A percentile compares a stretch with the other conserved stretches of the same genome.
phyloP scores from a whole-genome alignment of 2,329 filamentous ascomycete genomes.

The Neophaeococcomyces mojaviensis region DNA sequence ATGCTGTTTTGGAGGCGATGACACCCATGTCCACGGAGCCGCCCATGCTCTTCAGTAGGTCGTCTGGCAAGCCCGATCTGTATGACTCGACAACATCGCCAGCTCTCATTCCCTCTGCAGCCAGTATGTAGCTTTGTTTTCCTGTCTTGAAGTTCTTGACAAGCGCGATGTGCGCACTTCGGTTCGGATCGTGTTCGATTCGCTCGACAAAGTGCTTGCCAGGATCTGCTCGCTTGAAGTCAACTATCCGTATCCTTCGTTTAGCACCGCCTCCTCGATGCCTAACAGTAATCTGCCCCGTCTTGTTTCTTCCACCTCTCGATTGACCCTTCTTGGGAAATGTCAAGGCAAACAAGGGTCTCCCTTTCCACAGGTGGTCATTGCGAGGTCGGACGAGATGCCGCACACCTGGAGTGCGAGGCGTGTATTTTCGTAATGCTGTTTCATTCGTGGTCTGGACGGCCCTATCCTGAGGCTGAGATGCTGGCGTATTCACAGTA shows the following conservation, averaged over 20 bases:
- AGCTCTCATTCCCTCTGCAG: conserved; percentile 86
- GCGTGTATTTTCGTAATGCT: conserved; percentile 77
- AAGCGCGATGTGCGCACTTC: conserved; percentile 87
- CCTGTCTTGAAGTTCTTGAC: conserved; percentile 66
- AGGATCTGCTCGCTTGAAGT: conserved; percentile 71
- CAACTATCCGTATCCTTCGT: conserved; percentile 81
- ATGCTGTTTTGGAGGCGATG: conserved; percentile 85
- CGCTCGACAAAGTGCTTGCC: conserved; percentile 85
- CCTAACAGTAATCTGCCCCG: conserved; percentile 75
- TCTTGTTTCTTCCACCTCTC: conserved; percentile 87
- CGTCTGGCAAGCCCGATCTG: conserved; percentile 76
- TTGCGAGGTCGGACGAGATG: conserved; percentile 90
- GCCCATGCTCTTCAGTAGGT: conserved; percentile 85
- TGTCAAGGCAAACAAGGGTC: conserved; percentile 74
- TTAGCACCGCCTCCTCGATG: conserved; percentile 91
- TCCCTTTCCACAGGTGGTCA: conserved; percentile 92
- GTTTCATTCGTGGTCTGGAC: conserved; percentile 31
- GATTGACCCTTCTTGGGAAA: conserved; percentile 86
- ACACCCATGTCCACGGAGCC: conserved; percentile 91
- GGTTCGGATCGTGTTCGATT: conserved; percentile 91
- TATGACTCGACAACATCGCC: conserved; percentile 92
- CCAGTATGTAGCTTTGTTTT: conserved; percentile 81
- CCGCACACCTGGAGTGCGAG: conserved; percentile 82
- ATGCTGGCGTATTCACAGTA: conserved; percentile 6
- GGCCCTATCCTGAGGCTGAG: conserved; percentile 16